Evolutionary conservation across 2,329 filamentous ascomycete genomes (phyloP), one percentile per base, ranked within the genome.

Genomic region (Bipolaris cookei): DNA sequence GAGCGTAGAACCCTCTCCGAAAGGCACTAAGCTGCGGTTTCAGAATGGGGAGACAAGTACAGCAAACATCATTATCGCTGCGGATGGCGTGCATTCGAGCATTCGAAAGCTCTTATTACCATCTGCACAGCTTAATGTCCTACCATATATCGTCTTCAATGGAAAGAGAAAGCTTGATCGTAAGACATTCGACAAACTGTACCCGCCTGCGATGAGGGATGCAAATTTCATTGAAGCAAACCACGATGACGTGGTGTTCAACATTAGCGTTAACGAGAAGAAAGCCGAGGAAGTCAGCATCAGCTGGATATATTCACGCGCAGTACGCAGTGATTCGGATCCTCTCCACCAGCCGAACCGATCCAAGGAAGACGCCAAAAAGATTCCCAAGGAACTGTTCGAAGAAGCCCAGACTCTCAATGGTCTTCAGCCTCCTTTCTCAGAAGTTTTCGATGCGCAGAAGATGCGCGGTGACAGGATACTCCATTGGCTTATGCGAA

Each of bases 401-500:
- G 35, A 57, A 1, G 78, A 80, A 51, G 45, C 80, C 0, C 54
- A 39, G 3, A 39, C 30, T 0, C 51, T 78, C 11, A 39, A 39
- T 20, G 43, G 63, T 14, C 62, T 79, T 2, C 37, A 64, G 1
- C 65, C 64, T 41, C 69, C 73, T 0, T 79, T 77, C 48, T 44
- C 56, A 6, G 58, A 67, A 0, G 60, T 78, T 2, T 78, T 80
- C 25, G 56, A 77, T 18, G 51, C 54, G 5, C 58, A 69, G 5
- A 66, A 61, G 7, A 59, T 79, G 56, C 64, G 63, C 4, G 51
- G 65, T 2, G 78, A 79, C 35, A 63, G 76, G 10, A 51, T 77
- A 3, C 53, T 79, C 41, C 73, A 78, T 46, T 80, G 78, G 77
- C 62, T 80, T 13, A 80, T 80, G 78, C 72, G 78, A 11, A 75